phyloP scores from a whole-genome alignment of 208 protist species.

The Acanthamoeba triangularis region DNA sequence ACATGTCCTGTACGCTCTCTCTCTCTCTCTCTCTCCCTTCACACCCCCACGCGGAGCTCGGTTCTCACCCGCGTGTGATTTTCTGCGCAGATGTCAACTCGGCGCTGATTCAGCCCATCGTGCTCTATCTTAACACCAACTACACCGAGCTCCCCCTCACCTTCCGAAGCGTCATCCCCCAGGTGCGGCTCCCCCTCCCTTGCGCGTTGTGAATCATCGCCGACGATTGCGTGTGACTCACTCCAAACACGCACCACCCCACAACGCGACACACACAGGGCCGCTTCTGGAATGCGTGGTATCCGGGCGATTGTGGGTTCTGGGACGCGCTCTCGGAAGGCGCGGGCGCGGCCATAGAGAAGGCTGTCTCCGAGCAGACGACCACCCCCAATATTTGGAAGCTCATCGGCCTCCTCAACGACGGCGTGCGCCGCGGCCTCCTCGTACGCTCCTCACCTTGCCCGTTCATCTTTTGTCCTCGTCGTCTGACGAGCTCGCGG shows the following conservation, averaged over 20 bases:
- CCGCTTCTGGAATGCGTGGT: constrained; percentile 21
- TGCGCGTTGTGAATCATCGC: not conserved
- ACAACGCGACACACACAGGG: not conserved
- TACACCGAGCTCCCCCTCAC: constrained; percentile 43
- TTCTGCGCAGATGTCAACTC: constrained; percentile 10
- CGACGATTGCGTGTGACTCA: not conserved
- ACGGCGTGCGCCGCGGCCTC: constrained; percentile 1
- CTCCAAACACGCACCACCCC: not conserved
- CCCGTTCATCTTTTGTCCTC: not conserved
- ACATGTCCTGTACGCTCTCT: not conserved
- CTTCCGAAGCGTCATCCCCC: constrained; percentile 32
- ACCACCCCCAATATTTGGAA: constrained; percentile 43
- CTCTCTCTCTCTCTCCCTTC: not conserved
- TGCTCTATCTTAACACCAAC: constrained; percentile 69
- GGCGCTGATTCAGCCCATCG: constrained; percentile 46
- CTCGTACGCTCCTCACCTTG: not conserved
- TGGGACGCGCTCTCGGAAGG: constrained; percentile 43
- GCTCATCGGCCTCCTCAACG: constrained; percentile 40
- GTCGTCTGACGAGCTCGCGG: not conserved
- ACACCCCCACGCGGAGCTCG: not conserved
- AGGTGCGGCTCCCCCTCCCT: not conserved
- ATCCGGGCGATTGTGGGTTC: constrained; percentile 16
- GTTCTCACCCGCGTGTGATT: not conserved
- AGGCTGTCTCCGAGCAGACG: constrained; percentile 9
- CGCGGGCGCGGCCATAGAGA: not conserved